phyloP scores from a whole-genome alignment of 176 grass and related monocot genomes.

The Dendrocalamus sinicus region DNA sequence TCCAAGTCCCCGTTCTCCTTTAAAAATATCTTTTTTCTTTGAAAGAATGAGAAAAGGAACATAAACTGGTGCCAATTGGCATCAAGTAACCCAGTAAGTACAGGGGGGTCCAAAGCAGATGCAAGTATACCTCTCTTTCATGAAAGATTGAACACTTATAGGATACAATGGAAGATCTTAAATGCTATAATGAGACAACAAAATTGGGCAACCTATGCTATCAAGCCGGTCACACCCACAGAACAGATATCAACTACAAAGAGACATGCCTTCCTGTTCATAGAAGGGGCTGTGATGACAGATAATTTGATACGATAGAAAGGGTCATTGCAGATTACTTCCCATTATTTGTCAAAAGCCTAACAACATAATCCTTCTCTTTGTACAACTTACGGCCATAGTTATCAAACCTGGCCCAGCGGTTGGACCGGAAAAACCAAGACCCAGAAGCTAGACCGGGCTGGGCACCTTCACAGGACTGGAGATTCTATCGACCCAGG shows the following conservation, averaged over 20 bases:
- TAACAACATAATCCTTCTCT: neutral
- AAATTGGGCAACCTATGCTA: neutral
- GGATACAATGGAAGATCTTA: neutral
- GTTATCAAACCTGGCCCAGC: too few species aligned
- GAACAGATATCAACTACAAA: constrained; percentile 16
- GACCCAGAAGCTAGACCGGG: too few species aligned
- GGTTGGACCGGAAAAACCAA: too few species aligned
- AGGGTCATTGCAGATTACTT: neutral
- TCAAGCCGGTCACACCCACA: neutral
- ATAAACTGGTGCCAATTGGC: neutral
- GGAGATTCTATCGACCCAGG: too few species aligned
- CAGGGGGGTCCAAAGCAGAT: neutral
- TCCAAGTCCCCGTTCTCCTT: neutral
- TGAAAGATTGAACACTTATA: neutral
- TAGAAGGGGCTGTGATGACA: neutral
- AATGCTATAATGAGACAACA: neutral
- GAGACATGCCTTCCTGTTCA: neutral
- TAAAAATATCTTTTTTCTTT: neutral
- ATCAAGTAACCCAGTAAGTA: neutral
- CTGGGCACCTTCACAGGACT: too few species aligned
- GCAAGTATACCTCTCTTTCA: neutral
- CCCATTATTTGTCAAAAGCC: neutral
- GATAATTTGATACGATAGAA: neutral
- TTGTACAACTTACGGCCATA: neutral
- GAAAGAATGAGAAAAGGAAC: neutral